Evolutionary conservation across 495 filamentous ascomycete species (phyloP).

Genomic region (Geoglossum glabrum): DNA sequence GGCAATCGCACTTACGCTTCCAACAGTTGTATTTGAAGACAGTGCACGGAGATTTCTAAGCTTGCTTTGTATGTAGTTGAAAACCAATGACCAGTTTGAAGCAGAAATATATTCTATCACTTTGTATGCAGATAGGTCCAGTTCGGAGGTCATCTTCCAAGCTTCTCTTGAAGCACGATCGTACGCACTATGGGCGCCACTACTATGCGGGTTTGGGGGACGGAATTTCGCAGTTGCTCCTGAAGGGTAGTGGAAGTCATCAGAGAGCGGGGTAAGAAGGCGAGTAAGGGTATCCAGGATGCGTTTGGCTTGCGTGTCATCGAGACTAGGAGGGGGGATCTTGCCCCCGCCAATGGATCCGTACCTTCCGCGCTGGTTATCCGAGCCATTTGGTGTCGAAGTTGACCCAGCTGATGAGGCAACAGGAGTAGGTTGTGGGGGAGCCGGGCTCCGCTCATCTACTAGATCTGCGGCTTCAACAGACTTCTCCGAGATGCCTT

Average conservation of each 20-base stretch:
- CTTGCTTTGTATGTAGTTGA: constrained; percentile 26
- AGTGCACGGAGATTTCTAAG: constrained; percentile 1
- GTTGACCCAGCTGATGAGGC: neutral
- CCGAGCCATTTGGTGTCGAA: neutral
- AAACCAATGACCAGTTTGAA: constrained; percentile 34
- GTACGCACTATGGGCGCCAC: neutral
- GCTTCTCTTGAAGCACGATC: neutral
- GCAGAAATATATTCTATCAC: constrained; percentile 39
- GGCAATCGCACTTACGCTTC: neutral
- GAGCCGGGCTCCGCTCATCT: neutral
- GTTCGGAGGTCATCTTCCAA: constrained; percentile 8
- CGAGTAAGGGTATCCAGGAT: constrained; percentile 14
- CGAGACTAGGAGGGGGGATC: constrained; percentile 15
- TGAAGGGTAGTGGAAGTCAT: constrained; percentile 8
- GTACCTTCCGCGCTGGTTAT: neutral
- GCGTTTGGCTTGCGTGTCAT: constrained; percentile 15
- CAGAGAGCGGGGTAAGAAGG: constrained; percentile 10
- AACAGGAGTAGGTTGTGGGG: neutral
- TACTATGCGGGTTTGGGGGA: neutral
- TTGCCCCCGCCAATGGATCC: neutral
- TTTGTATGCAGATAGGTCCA: constrained; percentile 15
- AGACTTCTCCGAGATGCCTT: neutral
- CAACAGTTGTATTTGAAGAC: neutral
- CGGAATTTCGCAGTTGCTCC: neutral
- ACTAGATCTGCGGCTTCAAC: neutral